Evolutionary conservation across 2,329 filamentous ascomycete species (phyloP), one percentile per base, ranked within the genome.

Genomic region (Aspergillus neotritici): DNA sequence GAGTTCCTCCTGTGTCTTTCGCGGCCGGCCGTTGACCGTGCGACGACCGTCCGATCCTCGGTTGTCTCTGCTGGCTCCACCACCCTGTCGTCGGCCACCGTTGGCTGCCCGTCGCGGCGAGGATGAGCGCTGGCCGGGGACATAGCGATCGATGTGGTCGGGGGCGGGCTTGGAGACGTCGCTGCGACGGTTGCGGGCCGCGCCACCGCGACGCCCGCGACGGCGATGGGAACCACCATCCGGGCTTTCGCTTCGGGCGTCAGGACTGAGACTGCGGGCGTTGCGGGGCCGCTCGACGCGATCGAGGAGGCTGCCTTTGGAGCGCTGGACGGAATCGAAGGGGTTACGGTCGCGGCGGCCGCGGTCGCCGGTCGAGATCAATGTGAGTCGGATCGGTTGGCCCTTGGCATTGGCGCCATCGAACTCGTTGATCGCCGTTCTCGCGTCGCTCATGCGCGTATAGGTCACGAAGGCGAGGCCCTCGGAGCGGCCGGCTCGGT

Each of bases 351-450:
- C 58, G 10, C 60, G 57, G 40, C 50, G 55, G 21, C 21, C 21
- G n/a, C 37, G 17, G 14, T 67, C 60, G 43, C 52, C 54, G 67
- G 52, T 70, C n/a, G 82, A 75, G 33, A 91, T 64, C 28, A 91
- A 71, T 0, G 78, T 79, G 44, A 95, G 67, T 29, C 78, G 80
- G 56, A 95, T 95, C 3, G 87, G 88, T 67, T 91, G 87, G 37
- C 86, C 84, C 56, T 93, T 90, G 44, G 90, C 90, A 62, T 95
- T 95, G 50, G 89, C 89, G 43, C 87, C 87, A 61, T 96, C 84
- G 60, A 85, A 96, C 56, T 95, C 84, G 41, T 74, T 75, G 43
- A 95, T 77, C 2, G 90, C 90, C 35, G 78, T 74, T 55, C 77
- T 72, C 8, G 90, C 90, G 64, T 95, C 86, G 37, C 79, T 75